Base-by-base conservation (phyloP, 495 filamentous ascomycete species). In the Daldinia concentrica region DNA sequence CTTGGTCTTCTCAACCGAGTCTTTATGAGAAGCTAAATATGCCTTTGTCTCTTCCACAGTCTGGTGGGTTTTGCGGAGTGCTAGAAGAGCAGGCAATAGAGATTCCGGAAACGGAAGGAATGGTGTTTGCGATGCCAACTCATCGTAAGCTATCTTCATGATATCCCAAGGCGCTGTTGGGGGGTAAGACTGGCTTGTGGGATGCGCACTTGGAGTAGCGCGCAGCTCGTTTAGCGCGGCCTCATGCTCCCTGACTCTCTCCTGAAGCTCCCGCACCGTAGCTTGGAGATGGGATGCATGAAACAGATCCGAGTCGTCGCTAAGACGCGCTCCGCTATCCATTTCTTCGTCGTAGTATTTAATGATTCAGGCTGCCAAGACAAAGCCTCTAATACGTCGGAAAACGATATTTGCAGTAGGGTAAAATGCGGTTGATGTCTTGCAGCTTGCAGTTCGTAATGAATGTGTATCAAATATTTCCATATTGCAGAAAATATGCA, bases 41-140 rank as follows among this genome's bases (percentile, higher is more conserved):
- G 81, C 78, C 64, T 86, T 89, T 24, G 87, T 90, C 65, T 91
- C 90, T 41, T 83, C 76, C 52, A 92, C 86, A 24, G 88, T 87
- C 41, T 85, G 85, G 34, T 88, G 82, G 1, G 87, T 90, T 62
- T 86, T 88, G 34, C 90, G 86, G 29, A 92, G 77, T 2, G 92
- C 92, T 7, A 96, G 77, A 0, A 96, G 82, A 24, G 89, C 86
- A 6, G 92, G 91, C 8, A 96, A 77, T 26, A 88, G 83, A 19
- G 92, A 94, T 17, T 86, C 87, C 7, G 87, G 80, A 11, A 82
- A 79, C 26, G 93, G 92, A 22, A 94, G 81, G 59, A 86, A 85
- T 19, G 89, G 88, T 43, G 90, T 85, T 19, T 82, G 79, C 27
- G 87, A 82, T 14, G 88, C 82, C 19, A 91, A 77, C 27, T 85